Percentiles rank a stretch among this genome's conserved stretches.
Evolutionary conservation across 306 rosid genomes (phyloP).

Genomic region (Glycyrrhiza uralensis): DNA sequence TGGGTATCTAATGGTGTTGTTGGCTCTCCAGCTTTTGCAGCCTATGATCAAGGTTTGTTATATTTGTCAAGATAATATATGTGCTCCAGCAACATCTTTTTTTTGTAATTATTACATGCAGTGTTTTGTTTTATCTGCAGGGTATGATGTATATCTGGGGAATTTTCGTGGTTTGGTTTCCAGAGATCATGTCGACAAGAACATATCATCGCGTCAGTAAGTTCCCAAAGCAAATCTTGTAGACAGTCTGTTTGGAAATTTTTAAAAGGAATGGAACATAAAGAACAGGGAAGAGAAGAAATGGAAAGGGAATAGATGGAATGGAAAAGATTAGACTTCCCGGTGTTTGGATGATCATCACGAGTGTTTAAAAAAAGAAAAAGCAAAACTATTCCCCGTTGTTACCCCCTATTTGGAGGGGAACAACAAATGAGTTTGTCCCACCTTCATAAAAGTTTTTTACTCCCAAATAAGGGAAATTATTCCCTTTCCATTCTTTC

Average conservation of each 20-base stretch:
- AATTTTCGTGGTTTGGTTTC: conserved; percentile 84
- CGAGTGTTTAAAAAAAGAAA: no score
- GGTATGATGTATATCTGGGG: conserved; percentile 86
- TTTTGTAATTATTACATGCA: neutral
- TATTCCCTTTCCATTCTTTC: neutral
- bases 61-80: conserved; percentile 10
- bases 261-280: neutral
- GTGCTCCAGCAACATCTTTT: neutral
- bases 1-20: conserved; percentile 98
- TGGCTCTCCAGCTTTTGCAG: conserved; percentile 98
- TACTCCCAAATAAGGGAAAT: neutral
- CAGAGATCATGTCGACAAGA: conserved; percentile 74
- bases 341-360: neutral
- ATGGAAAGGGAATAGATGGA: neutral
- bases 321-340: neutral
- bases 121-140: conserved; percentile 34
- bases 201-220: conserved; percentile 79
- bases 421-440: neutral
- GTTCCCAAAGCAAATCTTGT: conserved; percentile 27
- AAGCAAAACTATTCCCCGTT: neutral
- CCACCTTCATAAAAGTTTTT: neutral
- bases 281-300: neutral
- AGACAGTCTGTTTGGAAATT: neutral
- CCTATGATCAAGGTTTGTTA: conserved; percentile 85
- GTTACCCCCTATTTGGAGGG: neutral